Percentiles rank a stretch among this genome's conserved stretches.
Evolutionary conservation across 2,329 filamentous ascomycete species (phyloP).

Genomic region (Microsporum canis): DNA sequence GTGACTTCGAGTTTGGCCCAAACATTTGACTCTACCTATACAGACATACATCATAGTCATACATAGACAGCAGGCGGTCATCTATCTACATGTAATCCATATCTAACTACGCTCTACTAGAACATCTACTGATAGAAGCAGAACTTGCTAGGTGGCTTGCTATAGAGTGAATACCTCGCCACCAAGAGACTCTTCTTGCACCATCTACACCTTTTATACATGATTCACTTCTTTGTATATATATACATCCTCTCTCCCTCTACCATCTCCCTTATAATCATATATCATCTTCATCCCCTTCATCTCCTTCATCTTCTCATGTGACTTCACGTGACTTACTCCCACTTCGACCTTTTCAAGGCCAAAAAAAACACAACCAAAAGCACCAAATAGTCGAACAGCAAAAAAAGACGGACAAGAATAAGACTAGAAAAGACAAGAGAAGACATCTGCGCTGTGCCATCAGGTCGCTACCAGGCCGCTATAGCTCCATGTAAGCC

Average conservation of each 20-base stretch:
- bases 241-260: background rate
- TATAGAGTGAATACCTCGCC: background rate
- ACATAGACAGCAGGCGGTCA: too few relatives aligned
- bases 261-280: background rate
- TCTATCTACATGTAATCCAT: too few relatives aligned
- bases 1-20: too few relatives aligned
- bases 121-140: background rate
- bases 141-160: background rate
- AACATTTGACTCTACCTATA: too few relatives aligned
- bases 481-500: background rate
- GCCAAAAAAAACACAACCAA: background rate
- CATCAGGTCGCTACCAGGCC: background rate
- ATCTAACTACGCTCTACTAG: too few relatives aligned
- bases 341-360: conserved; percentile 6
- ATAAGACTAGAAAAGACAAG: background rate
- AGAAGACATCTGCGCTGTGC: background rate
- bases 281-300: background rate
- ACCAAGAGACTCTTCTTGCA: background rate
- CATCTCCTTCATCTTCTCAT: background rate
- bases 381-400: background rate
- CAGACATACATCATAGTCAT: too few relatives aligned
- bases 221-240: background rate
- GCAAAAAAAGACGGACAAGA: background rate
- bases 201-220: background rate
- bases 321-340: conserved; percentile 5